A percentile compares a stretch with the other conserved stretches of the same genome.
These are phyloP conservation scores for Solanum hybrid DNA, from an alignment of 305 asterid genomes.

Conservation along the genomic window DNA sequence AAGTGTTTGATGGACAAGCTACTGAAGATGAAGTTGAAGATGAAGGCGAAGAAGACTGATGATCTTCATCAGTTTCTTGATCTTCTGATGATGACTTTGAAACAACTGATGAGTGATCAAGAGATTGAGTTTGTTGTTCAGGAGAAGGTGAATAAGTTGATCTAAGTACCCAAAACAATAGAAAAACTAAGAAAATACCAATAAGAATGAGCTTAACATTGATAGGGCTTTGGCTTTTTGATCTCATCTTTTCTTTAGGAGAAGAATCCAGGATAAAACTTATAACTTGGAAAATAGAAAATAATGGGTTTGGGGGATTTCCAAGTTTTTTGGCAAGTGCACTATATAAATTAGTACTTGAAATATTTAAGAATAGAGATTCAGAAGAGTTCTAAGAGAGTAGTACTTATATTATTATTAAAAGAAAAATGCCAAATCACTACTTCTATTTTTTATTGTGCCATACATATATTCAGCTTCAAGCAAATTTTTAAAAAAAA, in stretches of 20 bases:
- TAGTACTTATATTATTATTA: neutral
- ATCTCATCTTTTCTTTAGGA: conserved; percentile 29
- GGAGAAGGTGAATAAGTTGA: conserved; percentile 31
- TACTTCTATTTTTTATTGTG: neutral
- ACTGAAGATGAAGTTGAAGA: neutral
- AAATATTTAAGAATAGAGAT: neutral
- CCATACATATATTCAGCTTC: neutral
- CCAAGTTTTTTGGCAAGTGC: neutral
- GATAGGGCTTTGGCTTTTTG: conserved; percentile 32
- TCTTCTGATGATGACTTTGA: conserved; percentile 6
- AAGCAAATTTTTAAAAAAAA: neutral
- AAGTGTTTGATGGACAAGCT: conserved; percentile 6
- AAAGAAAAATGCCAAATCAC: neutral
- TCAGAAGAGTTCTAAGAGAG: neutral
- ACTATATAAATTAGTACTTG: neutral
- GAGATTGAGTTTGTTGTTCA: conserved; percentile 8
- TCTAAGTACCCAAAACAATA: conserved; percentile 43
- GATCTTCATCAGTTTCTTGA: conserved; percentile 1
- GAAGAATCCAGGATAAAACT: neutral
- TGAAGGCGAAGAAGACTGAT: neutral
- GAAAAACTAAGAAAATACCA: conserved; percentile 31
- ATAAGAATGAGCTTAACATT: conserved; percentile 41
- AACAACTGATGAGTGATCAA: neutral
- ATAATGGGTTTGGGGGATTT: neutral
- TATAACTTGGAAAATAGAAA: neutral